Percentiles rank a stretch among this genome's conserved stretches.
These are phyloP conservation scores for Stagonosporopsis cucurbitacearum DNA, from an alignment of 2,329 filamentous ascomycete species.

Conservation along the genomic window DNA sequence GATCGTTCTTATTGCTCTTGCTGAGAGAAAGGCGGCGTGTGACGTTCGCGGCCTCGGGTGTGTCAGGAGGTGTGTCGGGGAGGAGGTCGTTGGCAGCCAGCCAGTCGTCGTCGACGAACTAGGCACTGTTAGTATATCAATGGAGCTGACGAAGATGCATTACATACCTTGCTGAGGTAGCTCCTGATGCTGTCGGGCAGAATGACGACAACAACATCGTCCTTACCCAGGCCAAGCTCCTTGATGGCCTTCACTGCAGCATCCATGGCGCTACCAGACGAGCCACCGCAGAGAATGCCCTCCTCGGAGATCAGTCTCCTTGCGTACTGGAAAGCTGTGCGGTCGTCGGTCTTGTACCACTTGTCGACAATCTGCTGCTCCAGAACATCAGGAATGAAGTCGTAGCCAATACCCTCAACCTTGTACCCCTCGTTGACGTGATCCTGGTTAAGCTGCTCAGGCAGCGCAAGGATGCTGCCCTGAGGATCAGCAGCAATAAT, in stretches of 20 bases:
- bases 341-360: constrained; percentile 98
- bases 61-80: constrained; percentile 60
- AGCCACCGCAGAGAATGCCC: constrained; percentile 90
- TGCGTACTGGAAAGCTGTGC: constrained; percentile 89
- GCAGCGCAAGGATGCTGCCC: constrained; percentile 88
- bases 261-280: constrained; percentile 88
- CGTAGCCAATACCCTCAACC: constrained; percentile 98
- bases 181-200: constrained; percentile 96
- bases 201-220: constrained; percentile 88
- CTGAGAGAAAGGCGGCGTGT: constrained; percentile 49
- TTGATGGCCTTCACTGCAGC: constrained; percentile 78
- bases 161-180: constrained; percentile 82
- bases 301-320: constrained; percentile 91
- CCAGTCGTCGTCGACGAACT: constrained; percentile 98
- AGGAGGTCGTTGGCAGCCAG: constrained; percentile 94
- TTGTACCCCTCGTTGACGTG: constrained; percentile 88
- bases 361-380: constrained; percentile 80
- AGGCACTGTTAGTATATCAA: constrained; percentile 21
- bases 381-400: constrained; percentile 95
- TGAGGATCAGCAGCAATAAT: constrained; percentile 91
- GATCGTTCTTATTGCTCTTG: constrained; percentile 62
- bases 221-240: constrained; percentile 77
- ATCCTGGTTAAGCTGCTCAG: constrained; percentile 78
- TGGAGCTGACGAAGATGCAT: not conserved
- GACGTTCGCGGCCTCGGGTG: constrained; percentile 33